These are phyloP conservation scores for Aciculosporium take DNA, from an alignment of 2,329 filamentous ascomycete genomes.

Conservation along the genomic window DNA sequence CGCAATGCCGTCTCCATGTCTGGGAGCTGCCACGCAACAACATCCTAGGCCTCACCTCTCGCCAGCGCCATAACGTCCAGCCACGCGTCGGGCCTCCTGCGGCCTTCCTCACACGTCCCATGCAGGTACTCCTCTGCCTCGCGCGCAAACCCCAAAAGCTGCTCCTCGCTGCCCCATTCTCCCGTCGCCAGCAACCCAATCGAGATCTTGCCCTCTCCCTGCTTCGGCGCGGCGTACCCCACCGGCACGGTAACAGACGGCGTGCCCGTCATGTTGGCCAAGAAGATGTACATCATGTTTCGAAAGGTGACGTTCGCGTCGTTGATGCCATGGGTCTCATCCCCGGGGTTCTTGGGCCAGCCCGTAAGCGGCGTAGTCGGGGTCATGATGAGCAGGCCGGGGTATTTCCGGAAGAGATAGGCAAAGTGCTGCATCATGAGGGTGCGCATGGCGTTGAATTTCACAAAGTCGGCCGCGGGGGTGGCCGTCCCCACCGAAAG, in stretches of 20 bases:
- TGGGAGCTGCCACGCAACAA: no score
- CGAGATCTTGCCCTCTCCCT: constrained; percentile 44
- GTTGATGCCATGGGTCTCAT: constrained; percentile 55
- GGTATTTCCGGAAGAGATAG: constrained; percentile 52
- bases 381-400: constrained; percentile 63
- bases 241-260: constrained; percentile 63
- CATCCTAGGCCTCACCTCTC: constrained; percentile 5
- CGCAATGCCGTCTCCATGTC: neutral
- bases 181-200: constrained; percentile 49
- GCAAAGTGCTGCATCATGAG: constrained; percentile 69
- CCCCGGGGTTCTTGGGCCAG: constrained; percentile 48
- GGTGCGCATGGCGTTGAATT: constrained; percentile 58
- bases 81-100: constrained; percentile 40
- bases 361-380: constrained; percentile 65
- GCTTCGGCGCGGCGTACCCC: constrained; percentile 49
- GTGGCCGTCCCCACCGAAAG: constrained; percentile 51
- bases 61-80: constrained; percentile 36
- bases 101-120: constrained; percentile 30
- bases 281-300: constrained; percentile 74
- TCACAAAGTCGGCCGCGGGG: constrained; percentile 53
- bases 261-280: constrained; percentile 70
- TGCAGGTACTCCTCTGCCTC: constrained; percentile 43
- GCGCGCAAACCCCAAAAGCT: constrained; percentile 43
- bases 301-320: constrained; percentile 60
- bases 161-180: constrained; percentile 54